A percentile compares a stretch with the other conserved stretches of the same genome.
phyloP scores from a whole-genome alignment of 2,329 filamentous ascomycete genomes.

The Ceratocystis harringtonii region DNA sequence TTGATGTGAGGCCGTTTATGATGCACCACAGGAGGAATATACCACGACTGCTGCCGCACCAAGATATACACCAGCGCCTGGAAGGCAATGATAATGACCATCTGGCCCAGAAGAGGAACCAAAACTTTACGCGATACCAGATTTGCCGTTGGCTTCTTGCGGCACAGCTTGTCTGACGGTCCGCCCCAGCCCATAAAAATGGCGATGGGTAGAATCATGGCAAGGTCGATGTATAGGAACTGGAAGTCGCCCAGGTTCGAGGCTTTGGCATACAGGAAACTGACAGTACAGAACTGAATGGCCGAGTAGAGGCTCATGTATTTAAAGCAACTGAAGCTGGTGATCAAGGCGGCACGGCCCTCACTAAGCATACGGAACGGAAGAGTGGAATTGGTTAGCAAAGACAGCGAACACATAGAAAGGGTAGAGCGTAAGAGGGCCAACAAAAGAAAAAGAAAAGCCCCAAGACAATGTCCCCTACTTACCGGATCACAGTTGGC shows the following conservation, averaged over 20 bases:
- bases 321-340: constrained; percentile 98
- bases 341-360: constrained; percentile 87
- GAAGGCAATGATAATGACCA: constrained; percentile 60
- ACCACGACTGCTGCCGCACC: constrained; percentile 71
- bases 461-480: background rate
- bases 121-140: constrained; percentile 87
- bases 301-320: constrained; percentile 98
- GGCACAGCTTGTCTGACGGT: constrained; percentile 59
- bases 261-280: constrained; percentile 84
- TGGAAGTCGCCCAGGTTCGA: constrained; percentile 96
- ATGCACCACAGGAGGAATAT: constrained; percentile 59
- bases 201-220: constrained; percentile 85
- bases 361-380: constrained; percentile 32
- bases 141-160: constrained; percentile 79
- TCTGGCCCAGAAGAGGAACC: constrained; percentile 77
- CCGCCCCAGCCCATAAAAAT: constrained; percentile 99
- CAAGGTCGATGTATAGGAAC: constrained; percentile 89
- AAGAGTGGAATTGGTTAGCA: background rate
- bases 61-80: constrained; percentile 60
- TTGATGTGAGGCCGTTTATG: constrained; percentile 68
- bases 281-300: constrained; percentile 97
- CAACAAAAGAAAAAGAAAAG: background rate
- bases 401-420: background rate
- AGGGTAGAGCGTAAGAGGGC: background rate
- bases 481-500: constrained; percentile 63